A percentile compares a stretch with the other conserved stretches of the same genome.
These are phyloP conservation scores for Monosporascus ibericus DNA, from an alignment of 2,329 filamentous ascomycete species.

Conservation along the genomic window DNA sequence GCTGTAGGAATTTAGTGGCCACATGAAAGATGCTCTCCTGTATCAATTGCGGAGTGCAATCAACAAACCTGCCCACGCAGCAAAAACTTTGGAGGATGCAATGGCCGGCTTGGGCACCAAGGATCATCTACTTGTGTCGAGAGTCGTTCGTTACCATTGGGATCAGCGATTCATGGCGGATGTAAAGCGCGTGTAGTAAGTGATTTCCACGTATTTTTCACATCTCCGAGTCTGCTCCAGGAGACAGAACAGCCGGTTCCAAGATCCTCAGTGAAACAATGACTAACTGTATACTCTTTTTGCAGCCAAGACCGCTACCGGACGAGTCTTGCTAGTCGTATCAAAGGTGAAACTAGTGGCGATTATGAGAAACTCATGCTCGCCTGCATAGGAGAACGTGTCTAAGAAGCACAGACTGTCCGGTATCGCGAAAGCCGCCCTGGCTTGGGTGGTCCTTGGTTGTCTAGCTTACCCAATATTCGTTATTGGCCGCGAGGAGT, in stretches of 20 bases:
- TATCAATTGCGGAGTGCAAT: slow-evolving; percentile 71
- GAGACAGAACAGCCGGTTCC: too few species aligned
- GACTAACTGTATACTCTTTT: background rate
- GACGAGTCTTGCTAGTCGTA: slow-evolving; percentile 59
- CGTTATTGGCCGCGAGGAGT: too few species aligned
- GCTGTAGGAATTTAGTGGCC: slow-evolving; percentile 71
- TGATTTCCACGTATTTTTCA: background rate
- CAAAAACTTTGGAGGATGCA: slow-evolving; percentile 71
- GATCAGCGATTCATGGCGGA: slow-evolving; percentile 66
- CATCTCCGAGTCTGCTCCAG: background rate
- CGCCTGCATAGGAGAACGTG: slow-evolving; percentile 50
- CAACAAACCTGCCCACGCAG: slow-evolving; percentile 81
- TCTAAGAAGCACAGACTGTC: slow-evolving; percentile 6
- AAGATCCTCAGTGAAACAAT: background rate
- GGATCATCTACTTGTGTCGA: slow-evolving; percentile 68
- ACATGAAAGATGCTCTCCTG: slow-evolving; percentile 82
- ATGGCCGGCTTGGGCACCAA: slow-evolving; percentile 89
- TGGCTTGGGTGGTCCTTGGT: too few species aligned
- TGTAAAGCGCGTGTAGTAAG: slow-evolving; percentile 66
- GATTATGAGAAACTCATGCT: slow-evolving; percentile 75
- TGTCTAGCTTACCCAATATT: too few species aligned
- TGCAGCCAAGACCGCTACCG: slow-evolving; percentile 56
- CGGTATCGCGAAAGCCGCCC: background rate
- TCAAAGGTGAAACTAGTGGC: slow-evolving; percentile 78
- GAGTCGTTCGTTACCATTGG: slow-evolving; percentile 83